These are phyloP conservation scores for Malbranchea cinnamomea DNA, from an alignment of 2,329 filamentous ascomycete species.

Conservation along the genomic window DNA sequence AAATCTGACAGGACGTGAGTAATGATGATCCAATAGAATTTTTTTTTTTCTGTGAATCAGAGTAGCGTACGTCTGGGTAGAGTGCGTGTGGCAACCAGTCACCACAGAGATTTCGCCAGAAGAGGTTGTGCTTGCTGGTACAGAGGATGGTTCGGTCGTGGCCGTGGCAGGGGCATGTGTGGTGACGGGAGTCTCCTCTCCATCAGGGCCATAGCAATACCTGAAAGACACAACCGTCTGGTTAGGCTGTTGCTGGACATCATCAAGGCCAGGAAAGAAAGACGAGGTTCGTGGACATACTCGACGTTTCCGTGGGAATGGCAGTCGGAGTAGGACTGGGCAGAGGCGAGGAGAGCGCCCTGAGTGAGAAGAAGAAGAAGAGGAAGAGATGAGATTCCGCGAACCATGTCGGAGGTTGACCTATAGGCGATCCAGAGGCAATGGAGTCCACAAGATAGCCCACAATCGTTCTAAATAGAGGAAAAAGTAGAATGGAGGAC, in stretches of 20 bases:
- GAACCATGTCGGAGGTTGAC: background rate
- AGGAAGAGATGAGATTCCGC: slow-evolving; percentile 1
- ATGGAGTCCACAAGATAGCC: too few relatives aligned
- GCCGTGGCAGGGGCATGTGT: slow-evolving; percentile 12
- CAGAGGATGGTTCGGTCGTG: slow-evolving; percentile 10
- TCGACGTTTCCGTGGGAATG: slow-evolving; percentile 18
- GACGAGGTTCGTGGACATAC: slow-evolving; percentile 8
- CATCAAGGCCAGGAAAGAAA: background rate
- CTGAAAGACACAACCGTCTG: slow-evolving; percentile 2
- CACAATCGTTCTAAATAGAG: too few relatives aligned
- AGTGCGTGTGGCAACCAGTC: slow-evolving; percentile 39
- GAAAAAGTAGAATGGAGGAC: too few relatives aligned
- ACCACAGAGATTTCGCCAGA: slow-evolving; percentile 31
- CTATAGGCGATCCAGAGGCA: too few relatives aligned
- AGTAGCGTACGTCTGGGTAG: slow-evolving; percentile 24
- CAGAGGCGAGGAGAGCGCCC: slow-evolving; percentile 1
- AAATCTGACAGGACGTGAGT: slow-evolving; percentile 13
- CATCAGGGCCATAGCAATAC: slow-evolving; percentile 18
- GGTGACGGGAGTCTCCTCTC: slow-evolving; percentile 14
- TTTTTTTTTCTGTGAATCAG: background rate
- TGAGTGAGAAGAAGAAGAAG: slow-evolving; percentile 3
- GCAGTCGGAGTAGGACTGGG: slow-evolving; percentile 17
- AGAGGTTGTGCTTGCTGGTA: slow-evolving; percentile 16
- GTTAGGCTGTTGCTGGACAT: background rate
- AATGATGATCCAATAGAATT: background rate